Conservation (phyloP, 768 basidiomycete genomes). For the Lentinus tigrinus region DNA sequence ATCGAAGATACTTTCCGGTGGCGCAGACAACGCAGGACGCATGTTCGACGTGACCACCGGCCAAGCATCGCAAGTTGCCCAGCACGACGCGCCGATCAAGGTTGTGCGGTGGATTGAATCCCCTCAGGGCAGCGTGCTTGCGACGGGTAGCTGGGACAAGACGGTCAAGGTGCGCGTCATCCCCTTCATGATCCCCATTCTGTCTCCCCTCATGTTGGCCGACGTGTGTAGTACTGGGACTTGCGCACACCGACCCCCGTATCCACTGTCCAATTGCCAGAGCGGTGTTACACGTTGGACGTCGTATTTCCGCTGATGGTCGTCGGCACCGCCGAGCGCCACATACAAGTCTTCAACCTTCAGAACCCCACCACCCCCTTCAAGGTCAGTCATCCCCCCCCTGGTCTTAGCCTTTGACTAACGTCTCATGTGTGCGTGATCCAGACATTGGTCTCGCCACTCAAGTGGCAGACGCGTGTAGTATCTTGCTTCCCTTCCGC, state of each 20-base stretch:
- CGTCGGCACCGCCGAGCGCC: slow-evolving; percentile 89
- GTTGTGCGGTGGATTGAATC: slow-evolving; percentile 81
- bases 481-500: slow-evolving; percentile 80
- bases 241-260: slow-evolving; percentile 73
- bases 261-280: slow-evolving; percentile 79
- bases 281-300: slow-evolving; percentile 88
- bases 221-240: slow-evolving; percentile 81
- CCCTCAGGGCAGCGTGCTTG: slow-evolving; percentile 71
- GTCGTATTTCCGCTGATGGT: slow-evolving; percentile 82
- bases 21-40: slow-evolving; percentile 93
- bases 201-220: background rate
- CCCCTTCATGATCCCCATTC: background rate
- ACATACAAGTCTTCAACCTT: slow-evolving; percentile 88
- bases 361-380: slow-evolving; percentile 75
- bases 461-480: slow-evolving; percentile 93
- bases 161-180: slow-evolving; percentile 77
- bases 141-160: slow-evolving; percentile 98
- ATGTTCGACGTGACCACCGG: slow-evolving; percentile 90
- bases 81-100: slow-evolving; percentile 88
- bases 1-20: slow-evolving; percentile 86
- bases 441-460: slow-evolving; percentile 78
- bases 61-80: slow-evolving; percentile 78
- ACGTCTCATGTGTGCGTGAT: background rate
- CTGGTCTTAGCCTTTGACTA: slow-evolving; percentile 1
- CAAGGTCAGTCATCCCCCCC: slow-evolving; percentile 53